Evolutionary conservation across 768 basidiomycete genomes (phyloP).

Genomic region (Boletus rubescentipes): DNA sequence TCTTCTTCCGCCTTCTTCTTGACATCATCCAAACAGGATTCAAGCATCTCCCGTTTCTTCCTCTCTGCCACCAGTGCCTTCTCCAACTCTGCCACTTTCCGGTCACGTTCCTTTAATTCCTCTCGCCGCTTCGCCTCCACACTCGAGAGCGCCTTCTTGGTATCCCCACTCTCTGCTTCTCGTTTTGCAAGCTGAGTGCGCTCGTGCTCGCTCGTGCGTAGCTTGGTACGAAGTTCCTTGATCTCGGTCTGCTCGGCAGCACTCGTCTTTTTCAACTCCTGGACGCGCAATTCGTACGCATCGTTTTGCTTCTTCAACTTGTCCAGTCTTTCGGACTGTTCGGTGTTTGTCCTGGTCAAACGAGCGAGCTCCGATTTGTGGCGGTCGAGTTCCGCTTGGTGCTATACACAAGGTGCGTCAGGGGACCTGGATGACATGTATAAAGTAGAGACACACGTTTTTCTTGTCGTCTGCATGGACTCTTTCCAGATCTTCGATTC

Average conservation of each 20-base stretch:
- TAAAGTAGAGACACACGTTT: constrained; percentile 40
- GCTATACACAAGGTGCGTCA: constrained; percentile 38
- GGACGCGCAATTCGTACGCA: constrained; percentile 53
- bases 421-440: background rate
- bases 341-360: constrained; percentile 45
- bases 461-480: constrained; percentile 68
- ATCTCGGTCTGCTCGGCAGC: constrained; percentile 56
- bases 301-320: constrained; percentile 66
- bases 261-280: constrained; percentile 56
- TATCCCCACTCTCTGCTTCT: constrained; percentile 50
- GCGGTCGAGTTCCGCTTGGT: constrained; percentile 57
- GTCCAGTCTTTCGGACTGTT: constrained; percentile 53
- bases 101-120: constrained; percentile 56
- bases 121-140: constrained; percentile 52
- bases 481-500: constrained; percentile 62
- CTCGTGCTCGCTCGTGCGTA: constrained; percentile 59
- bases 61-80: constrained; percentile 49
- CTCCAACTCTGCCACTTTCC: constrained; percentile 55
- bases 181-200: constrained; percentile 49
- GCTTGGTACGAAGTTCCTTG: constrained; percentile 59
- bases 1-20: constrained; percentile 45
- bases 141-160: constrained; percentile 48
- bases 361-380: constrained; percentile 56
- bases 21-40: constrained; percentile 44
- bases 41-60: constrained; percentile 48